Conservation (phyloP, 768 basidiomycete species). For the Russula ochroleuca region DNA sequence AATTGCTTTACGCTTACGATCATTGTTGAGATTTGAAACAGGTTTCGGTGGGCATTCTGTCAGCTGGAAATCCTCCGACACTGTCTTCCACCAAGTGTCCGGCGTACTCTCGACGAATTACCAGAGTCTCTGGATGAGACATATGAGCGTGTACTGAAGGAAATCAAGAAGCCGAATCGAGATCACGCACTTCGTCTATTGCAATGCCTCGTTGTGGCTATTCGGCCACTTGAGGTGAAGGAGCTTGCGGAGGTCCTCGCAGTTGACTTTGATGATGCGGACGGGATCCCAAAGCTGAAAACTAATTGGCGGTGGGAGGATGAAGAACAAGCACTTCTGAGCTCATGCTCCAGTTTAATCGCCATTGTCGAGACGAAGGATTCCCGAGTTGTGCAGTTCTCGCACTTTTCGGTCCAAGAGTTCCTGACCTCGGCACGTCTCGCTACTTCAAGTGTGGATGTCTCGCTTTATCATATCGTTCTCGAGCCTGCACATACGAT, state of each 20-base stretch:
- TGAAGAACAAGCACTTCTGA: conserved; percentile 1
- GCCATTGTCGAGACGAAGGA: not conserved
- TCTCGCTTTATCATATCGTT: not conserved
- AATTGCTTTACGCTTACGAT: not conserved
- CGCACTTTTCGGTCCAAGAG: conserved; percentile 9
- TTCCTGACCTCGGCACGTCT: conserved; percentile 3
- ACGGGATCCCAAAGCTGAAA: not conserved
- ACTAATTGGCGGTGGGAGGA: not conserved
- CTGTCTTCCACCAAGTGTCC: not conserved
- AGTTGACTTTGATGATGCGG: not conserved
- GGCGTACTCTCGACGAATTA: not conserved
- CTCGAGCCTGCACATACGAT: not conserved
- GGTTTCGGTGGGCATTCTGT: conserved; percentile 8
- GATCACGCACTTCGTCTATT: conserved; percentile 6
- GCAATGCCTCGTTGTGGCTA: conserved; percentile 6
- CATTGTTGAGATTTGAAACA: not conserved
- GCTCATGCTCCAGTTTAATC: not conserved
- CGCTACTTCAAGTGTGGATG: not conserved
- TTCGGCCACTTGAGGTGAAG: conserved; percentile 2
- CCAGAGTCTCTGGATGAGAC: not conserved
- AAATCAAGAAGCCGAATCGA: not conserved
- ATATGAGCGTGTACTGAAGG: conserved; percentile 8
- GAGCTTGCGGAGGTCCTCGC: conserved; percentile 11
- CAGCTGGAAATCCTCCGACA: conserved; percentile 4
- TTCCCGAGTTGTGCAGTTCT: conserved; percentile 4